Conservation (phyloP, 2,329 filamentous ascomycete species). For the Fusarium penzigii region DNA sequence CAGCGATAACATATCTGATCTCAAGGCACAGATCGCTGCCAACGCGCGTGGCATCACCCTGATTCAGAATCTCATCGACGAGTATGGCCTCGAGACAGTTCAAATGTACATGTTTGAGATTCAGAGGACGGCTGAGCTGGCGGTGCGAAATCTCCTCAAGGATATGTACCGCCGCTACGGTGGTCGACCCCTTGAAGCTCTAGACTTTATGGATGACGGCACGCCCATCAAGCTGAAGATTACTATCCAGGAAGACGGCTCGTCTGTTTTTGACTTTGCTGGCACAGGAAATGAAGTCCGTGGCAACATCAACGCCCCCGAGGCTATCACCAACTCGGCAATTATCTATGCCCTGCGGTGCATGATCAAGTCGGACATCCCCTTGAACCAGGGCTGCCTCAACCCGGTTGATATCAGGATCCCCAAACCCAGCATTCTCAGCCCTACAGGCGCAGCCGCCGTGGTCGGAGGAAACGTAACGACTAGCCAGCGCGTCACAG, state of each 20-base stretch:
- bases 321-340: constrained; percentile 47
- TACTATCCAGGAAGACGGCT: constrained; percentile 71
- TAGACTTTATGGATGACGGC: constrained; percentile 80
- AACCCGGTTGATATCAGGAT: constrained; percentile 75
- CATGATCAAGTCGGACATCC: constrained; percentile 79
- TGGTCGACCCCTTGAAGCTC: constrained; percentile 27
- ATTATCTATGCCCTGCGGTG: constrained; percentile 86
- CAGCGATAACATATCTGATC: constrained; percentile 80
- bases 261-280: constrained; percentile 64
- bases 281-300: constrained; percentile 34
- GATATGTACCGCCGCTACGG: constrained; percentile 14
- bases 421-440: constrained; percentile 71
- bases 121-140: constrained; percentile 41
- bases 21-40: constrained; percentile 84
- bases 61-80: constrained; percentile 69
- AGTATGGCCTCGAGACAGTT: constrained; percentile 71
- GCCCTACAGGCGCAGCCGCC: constrained; percentile 73
- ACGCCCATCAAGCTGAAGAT: constrained; percentile 75
- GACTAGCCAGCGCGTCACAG: constrained; percentile 41
- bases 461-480: constrained; percentile 79
- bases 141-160: constrained; percentile 16
- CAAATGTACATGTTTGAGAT: constrained; percentile 56
- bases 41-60: constrained; percentile 83
- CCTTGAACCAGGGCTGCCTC: constrained; percentile 83
- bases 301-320: constrained; percentile 37